These are phyloP conservation scores for Zalaria sp. DNA, from an alignment of 2,329 filamentous ascomycete species.

Conservation along the genomic window DNA sequence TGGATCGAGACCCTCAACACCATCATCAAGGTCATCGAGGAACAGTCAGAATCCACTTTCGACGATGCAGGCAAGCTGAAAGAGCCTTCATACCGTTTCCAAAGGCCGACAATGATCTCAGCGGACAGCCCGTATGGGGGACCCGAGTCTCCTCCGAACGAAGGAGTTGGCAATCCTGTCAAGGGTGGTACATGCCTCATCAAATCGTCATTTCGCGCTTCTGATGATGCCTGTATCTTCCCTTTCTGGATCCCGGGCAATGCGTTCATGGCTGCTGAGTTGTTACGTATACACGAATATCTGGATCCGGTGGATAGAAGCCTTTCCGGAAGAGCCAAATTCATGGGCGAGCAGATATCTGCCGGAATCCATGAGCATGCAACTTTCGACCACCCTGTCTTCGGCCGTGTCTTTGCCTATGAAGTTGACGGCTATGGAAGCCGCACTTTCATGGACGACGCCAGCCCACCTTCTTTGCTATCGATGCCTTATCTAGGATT, in stretches of 20 bases:
- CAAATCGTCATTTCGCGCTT: slow-evolving; percentile 34
- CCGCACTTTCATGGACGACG: slow-evolving; percentile 54
- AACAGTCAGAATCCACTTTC: slow-evolving; percentile 35
- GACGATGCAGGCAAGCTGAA: slow-evolving; percentile 28
- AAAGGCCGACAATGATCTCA: slow-evolving; percentile 20
- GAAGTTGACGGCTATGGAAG: slow-evolving; percentile 33
- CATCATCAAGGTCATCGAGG: slow-evolving; percentile 29
- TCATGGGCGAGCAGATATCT: slow-evolving; percentile 43
- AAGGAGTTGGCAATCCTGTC: slow-evolving; percentile 36
- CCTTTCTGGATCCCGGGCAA: slow-evolving; percentile 36
- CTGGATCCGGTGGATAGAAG: slow-evolving; percentile 32
- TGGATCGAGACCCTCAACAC: slow-evolving; percentile 33
- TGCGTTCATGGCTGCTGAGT: slow-evolving; percentile 61
- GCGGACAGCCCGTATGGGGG: slow-evolving; percentile 15
- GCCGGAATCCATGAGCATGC: slow-evolving; percentile 30
- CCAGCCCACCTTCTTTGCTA: slow-evolving; percentile 55
- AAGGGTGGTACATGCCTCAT: slow-evolving; percentile 33
- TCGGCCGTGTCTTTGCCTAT: slow-evolving; percentile 31
- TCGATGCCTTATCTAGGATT: slow-evolving; percentile 52
- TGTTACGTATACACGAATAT: slow-evolving; percentile 39
- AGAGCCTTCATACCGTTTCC: slow-evolving; percentile 30
- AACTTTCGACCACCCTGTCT: slow-evolving; percentile 15
- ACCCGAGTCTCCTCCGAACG: slow-evolving; percentile 38
- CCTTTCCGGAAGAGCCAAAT: slow-evolving; percentile 32
- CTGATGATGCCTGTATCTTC: slow-evolving; percentile 35